phyloP scores from a whole-genome alignment of 306 rosid species.

The Hippophae rhamnoides region DNA sequence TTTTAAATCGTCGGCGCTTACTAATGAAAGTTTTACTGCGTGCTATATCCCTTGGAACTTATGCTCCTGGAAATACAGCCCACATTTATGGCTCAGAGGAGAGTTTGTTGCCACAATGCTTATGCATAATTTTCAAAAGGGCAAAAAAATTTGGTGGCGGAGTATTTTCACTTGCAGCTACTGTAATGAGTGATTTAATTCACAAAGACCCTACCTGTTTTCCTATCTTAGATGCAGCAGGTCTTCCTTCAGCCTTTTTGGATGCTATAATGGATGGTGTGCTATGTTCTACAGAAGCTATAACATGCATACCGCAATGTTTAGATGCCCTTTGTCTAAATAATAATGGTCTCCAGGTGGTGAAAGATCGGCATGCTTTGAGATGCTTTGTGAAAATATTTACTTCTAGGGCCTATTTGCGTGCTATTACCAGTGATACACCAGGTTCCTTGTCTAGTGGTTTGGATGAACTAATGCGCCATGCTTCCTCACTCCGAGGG shows the following conservation, averaged over 20 bases:
- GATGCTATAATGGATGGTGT: slow-evolving; percentile 92
- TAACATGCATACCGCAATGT: slow-evolving; percentile 93
- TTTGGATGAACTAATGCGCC: slow-evolving; percentile 95
- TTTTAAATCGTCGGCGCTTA: slow-evolving; percentile 69
- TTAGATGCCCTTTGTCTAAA: slow-evolving; percentile 88
- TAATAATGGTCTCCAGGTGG: slow-evolving; percentile 79
- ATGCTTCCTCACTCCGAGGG: slow-evolving; percentile 78
- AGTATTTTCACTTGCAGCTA: slow-evolving; percentile 91
- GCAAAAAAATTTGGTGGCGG: slow-evolving; percentile 97
- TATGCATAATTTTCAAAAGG: slow-evolving; percentile 70
- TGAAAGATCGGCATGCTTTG: slow-evolving; percentile 75
- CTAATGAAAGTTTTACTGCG: slow-evolving; percentile 87
- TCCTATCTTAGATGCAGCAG: slow-evolving; percentile 76
- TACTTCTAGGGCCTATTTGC: slow-evolving; percentile 73
- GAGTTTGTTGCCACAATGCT: slow-evolving; percentile 72
- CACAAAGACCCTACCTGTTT: slow-evolving; percentile 98
- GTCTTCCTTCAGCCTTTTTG: slow-evolving; percentile 88
- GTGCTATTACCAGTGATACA: slow-evolving; percentile 74
- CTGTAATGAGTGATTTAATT: slow-evolving; percentile 92
- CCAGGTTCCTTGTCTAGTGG: slow-evolving; percentile 84
- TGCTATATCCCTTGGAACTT: slow-evolving; percentile 88
- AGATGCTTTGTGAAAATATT: slow-evolving; percentile 90
- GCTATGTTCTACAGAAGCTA: slow-evolving; percentile 86
- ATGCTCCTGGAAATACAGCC: slow-evolving; percentile 87
- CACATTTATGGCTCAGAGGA: slow-evolving; percentile 85